Conservation (phyloP, 768 basidiomycete species). For the Daedalea quercina region DNA sequence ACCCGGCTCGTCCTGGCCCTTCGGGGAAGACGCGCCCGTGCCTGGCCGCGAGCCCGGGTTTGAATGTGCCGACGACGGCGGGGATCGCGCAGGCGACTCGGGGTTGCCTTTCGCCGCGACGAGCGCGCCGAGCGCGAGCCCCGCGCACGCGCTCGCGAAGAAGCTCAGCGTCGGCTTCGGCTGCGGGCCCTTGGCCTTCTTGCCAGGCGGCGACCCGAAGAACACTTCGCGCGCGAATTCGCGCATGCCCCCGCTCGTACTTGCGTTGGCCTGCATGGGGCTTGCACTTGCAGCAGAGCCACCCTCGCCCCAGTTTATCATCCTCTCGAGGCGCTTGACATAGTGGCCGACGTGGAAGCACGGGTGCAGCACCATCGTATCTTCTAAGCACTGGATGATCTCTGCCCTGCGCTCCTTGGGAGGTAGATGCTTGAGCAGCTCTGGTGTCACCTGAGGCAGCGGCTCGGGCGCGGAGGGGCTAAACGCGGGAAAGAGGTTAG, state of each 20-base stretch:
- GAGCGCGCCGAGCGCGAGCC: constrained; percentile 53
- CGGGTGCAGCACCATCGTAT: constrained; percentile 40
- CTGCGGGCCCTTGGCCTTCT: constrained; percentile 11
- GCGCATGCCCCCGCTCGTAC: constrained; percentile 4
- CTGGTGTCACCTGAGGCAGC: constrained; percentile 29
- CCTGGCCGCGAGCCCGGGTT: constrained; percentile 15
- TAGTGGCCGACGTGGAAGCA: constrained; percentile 45
- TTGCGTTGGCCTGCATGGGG: neutral
- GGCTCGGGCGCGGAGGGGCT: neutral
- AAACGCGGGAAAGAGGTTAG: constrained; percentile 5
- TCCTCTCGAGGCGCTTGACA: constrained; percentile 34
- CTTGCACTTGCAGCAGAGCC: constrained; percentile 5
- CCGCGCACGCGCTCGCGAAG: constrained; percentile 52
- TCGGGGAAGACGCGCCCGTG: constrained; percentile 6
- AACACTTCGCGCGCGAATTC: constrained; percentile 23
- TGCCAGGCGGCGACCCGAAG: constrained; percentile 4
- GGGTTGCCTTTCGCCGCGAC: constrained; percentile 16
- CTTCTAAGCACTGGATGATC: constrained; percentile 32
- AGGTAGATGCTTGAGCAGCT: constrained; percentile 35
- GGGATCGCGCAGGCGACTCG: constrained; percentile 7
- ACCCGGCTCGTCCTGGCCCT: constrained; percentile 10
- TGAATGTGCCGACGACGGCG: constrained; percentile 12
- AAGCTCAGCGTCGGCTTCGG: constrained; percentile 38
- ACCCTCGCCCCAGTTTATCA: constrained; percentile 36
- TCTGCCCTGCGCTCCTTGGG: constrained; percentile 31